These are phyloP conservation scores for Euphrasia confusa DNA, from an alignment of 257 asterid genomes.

Conservation along the genomic window DNA sequence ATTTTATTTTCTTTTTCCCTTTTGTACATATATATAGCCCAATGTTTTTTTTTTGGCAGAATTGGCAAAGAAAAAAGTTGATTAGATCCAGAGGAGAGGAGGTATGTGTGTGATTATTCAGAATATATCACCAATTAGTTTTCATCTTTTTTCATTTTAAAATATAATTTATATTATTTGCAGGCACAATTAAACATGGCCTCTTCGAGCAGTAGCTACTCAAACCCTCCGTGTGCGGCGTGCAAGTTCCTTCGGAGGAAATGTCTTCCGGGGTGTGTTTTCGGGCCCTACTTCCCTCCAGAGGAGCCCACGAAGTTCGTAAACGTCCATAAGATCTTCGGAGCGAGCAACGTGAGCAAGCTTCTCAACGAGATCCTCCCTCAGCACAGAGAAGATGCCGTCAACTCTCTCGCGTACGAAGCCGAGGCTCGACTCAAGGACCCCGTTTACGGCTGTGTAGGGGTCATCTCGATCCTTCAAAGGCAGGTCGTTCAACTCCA, in stretches of 20 bases:
- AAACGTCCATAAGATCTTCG: conserved; percentile 82
- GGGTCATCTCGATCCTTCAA: conserved; percentile 75
- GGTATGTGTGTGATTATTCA: no score
- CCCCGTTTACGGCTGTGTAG: conserved; percentile 84
- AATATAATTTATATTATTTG: no score
- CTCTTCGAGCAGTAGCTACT: conserved; percentile 41
- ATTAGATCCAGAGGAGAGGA: no score
- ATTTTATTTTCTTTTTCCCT: no score
- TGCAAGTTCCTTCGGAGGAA: background rate
- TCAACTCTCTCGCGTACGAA: conserved; percentile 71
- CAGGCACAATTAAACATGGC: conserved; percentile 27
- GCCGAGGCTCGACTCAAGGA: conserved; percentile 83
- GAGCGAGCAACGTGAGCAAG: conserved; percentile 83
- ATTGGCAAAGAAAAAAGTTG: no score
- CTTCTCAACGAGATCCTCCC: conserved; percentile 69
- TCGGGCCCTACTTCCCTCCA: conserved; percentile 76
- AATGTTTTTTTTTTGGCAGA: no score
- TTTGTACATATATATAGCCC: no score
- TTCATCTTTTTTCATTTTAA: no score
- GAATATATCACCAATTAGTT: no score
- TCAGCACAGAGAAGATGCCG: conserved; percentile 81
- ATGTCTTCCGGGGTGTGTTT: conserved; percentile 47
- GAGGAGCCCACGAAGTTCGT: conserved; percentile 75
- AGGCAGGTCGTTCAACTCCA: conserved; percentile 67
- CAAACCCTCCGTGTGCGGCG: conserved; percentile 16